A percentile compares a stretch with the other conserved stretches of the same genome.
Conservation (phyloP, 208 protist genomes). For the Strigomonas culicis region DNA sequence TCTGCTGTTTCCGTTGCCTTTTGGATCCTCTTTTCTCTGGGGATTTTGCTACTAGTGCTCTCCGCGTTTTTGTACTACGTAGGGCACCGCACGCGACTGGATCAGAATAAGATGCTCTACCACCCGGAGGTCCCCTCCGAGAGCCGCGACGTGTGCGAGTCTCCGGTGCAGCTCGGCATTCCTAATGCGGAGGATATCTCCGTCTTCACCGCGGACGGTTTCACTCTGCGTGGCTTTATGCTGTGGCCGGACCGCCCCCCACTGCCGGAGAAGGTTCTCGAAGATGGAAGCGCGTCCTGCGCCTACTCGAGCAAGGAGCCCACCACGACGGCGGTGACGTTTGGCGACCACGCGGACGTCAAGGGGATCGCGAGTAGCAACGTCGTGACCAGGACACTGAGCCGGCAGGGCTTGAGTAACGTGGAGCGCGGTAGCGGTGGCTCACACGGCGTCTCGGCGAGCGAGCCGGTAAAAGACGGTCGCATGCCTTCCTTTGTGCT, state of each 20-base stretch:
- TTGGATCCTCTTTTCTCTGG: constrained; percentile 12
- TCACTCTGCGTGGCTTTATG: constrained; percentile 68
- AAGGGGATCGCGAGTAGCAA: background rate
- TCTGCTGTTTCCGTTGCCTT: constrained; percentile 2
- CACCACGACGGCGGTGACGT: background rate
- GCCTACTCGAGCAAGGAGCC: background rate
- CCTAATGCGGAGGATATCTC: constrained; percentile 52
- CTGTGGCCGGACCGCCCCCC: constrained; percentile 50
- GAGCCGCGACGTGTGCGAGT: constrained; percentile 52
- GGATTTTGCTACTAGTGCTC: constrained; percentile 2
- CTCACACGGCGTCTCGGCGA: background rate
- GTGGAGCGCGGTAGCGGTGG: background rate
- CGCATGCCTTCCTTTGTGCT: constrained; percentile 42
- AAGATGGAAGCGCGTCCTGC: background rate
- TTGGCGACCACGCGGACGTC: background rate
- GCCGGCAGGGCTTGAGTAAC: no score
- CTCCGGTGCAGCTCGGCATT: constrained; percentile 46
- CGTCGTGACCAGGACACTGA: no score
- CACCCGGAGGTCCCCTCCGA: constrained; percentile 53
- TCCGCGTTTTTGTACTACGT: constrained; percentile 23
- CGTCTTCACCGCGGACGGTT: constrained; percentile 62
- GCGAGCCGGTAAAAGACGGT: background rate
- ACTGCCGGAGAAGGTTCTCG: background rate
- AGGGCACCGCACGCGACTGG: constrained; percentile 24
- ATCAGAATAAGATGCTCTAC: constrained; percentile 70